Conservation (phyloP, 2,329 filamentous ascomycete species). For the Nothopassalora personata region DNA sequence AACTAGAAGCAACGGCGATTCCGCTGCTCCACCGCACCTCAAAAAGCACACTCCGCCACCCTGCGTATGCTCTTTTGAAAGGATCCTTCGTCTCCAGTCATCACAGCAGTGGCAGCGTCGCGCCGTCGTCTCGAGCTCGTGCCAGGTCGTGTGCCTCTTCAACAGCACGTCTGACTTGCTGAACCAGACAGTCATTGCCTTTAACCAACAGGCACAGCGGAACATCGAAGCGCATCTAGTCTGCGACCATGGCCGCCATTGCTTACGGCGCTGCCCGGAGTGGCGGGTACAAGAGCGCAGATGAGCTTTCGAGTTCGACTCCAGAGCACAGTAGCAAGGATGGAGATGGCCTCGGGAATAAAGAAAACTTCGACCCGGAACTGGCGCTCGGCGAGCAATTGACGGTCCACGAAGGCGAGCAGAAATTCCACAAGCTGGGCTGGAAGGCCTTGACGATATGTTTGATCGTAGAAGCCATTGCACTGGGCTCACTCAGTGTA, state of each 20-base stretch:
- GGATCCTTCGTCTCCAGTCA: background rate
- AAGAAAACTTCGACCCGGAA: slow-evolving; percentile 12
- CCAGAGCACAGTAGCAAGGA: slow-evolving; percentile 3
- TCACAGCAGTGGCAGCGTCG: background rate
- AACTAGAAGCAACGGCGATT: background rate
- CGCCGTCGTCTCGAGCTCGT: background rate
- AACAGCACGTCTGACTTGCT: background rate
- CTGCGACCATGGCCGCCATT: slow-evolving; percentile 13
- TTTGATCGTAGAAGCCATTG: slow-evolving; percentile 57
- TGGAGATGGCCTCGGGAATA: slow-evolving; percentile 7
- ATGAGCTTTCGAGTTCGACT: slow-evolving; percentile 7
- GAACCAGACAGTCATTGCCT: background rate
- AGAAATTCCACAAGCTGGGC: slow-evolving; percentile 40
- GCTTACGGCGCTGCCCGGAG: slow-evolving; percentile 14
- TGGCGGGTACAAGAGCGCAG: slow-evolving; percentile 11
- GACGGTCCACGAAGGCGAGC: slow-evolving; percentile 29
- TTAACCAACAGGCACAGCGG: background rate
- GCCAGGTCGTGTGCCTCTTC: background rate
- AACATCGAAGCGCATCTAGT: background rate
- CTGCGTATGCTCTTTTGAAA: background rate
- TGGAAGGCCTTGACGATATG: slow-evolving; percentile 43
- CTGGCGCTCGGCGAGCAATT: slow-evolving; percentile 13
- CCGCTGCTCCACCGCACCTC: background rate
- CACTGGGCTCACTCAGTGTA: slow-evolving; percentile 53
- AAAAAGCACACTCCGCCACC: slow-evolving; percentile 1